Percentiles rank a stretch among this genome's conserved stretches.
phyloP scores from a whole-genome alignment of 352 stramenopile species.

The Phytophthora fragariaefolia region DNA sequence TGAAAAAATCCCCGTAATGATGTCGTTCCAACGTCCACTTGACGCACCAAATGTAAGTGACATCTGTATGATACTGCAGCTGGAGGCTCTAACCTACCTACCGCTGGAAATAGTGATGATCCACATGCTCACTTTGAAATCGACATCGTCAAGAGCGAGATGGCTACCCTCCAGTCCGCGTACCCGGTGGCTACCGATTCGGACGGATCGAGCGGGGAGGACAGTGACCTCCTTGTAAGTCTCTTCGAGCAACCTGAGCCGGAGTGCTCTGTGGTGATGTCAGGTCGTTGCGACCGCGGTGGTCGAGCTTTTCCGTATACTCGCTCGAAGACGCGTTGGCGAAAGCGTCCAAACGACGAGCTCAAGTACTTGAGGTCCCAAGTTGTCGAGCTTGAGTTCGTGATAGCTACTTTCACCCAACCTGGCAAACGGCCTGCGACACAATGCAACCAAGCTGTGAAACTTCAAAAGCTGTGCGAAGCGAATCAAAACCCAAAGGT shows the following conservation, averaged over 20 bases:
- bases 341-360: slow-evolving; percentile 44
- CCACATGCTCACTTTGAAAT: slow-evolving; percentile 20
- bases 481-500: slow-evolving; percentile 2
- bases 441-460: background rate
- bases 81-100: background rate
- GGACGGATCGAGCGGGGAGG: slow-evolving; percentile 12
- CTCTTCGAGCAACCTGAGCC: slow-evolving; percentile 21
- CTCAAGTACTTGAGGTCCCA: slow-evolving; percentile 37
- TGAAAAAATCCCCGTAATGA: background rate
- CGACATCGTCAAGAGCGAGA: background rate
- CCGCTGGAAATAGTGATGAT: background rate
- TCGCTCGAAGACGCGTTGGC: slow-evolving; percentile 31
- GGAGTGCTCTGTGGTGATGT: background rate
- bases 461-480: background rate
- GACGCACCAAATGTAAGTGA: background rate
- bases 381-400: slow-evolving; percentile 26
- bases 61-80: background rate
- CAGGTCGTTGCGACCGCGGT: slow-evolving; percentile 5
- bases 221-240: slow-evolving; percentile 14
- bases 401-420: slow-evolving; percentile 14
- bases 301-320: slow-evolving; percentile 31
- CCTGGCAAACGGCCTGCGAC: background rate
- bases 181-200: slow-evolving; percentile 11
- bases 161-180: slow-evolving; percentile 4
- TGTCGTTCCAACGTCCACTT: background rate